Evolutionary conservation across 2,329 filamentous ascomycete genomes (phyloP), one percentile per base, ranked within the genome.

Genomic region (Sclerotinia minor): DNA sequence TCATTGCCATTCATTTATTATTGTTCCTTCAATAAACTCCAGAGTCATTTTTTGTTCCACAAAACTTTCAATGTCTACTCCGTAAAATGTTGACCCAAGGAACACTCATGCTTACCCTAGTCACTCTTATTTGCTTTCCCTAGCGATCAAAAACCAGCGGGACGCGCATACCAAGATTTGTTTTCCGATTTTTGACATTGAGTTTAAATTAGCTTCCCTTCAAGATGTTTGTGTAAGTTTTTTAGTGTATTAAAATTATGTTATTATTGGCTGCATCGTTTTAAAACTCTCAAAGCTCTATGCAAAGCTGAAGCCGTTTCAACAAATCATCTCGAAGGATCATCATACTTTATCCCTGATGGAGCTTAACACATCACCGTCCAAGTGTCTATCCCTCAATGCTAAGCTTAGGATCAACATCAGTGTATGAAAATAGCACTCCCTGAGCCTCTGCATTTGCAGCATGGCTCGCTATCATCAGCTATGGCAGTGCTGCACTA

Each of bases 241-340:
- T n/a, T 55, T 55, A n/a, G 53, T 55, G 53, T 38, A 6, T 38
- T 55, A 15, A 35, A 21, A 17, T 26, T 35, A 35, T 32, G 21
- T 21, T 19, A 35, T 41, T 32, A 65, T 65, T 65, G 64, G 53
- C 53, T 38, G 6, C 15, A 17, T 66, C 54, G 19, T 24, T 24
- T 11, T 38, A 50, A 63, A n/a, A 35, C 53, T 21, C 49, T 29
- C 29, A 49, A 35, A 60, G 24, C 21, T 61, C 49, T 19, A 35
- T 21, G 35, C 29, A 29, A 8, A 44, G 63, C 50, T 64, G 45
- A 64, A 41, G 45, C 49, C 49, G 35, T 53, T 38, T 38, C 24
- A 21, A 47, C 45, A 53, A 38, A 64, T 35, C 50, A 47, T n/a
- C 17, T 32, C 29, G 44, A 32, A 57, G 50, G 63, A 65, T 65